Evolutionary conservation across 2,329 filamentous ascomycete species (phyloP).

Genomic region (Beauveria medogensis): DNA sequence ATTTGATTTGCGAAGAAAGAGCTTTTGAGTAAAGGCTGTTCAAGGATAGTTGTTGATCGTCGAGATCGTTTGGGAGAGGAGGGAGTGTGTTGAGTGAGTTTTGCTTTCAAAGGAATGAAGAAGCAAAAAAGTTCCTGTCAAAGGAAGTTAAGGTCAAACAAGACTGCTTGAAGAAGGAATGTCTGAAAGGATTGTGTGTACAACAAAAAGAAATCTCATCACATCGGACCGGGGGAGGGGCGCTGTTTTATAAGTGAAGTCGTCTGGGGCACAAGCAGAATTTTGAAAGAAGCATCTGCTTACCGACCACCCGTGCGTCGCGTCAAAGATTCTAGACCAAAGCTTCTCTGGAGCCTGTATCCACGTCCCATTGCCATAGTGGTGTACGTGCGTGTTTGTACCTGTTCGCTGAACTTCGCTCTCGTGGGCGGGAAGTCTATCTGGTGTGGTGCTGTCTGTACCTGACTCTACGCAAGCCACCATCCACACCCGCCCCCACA

Average conservation of each 20-base stretch:
- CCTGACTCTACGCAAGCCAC: constrained; percentile 9
- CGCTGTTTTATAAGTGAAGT: constrained; percentile 5
- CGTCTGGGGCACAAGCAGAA: neutral
- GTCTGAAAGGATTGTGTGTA: constrained; percentile 6
- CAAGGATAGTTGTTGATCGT: constrained; percentile 14
- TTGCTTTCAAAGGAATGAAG: constrained; percentile 14
- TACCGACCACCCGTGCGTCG: constrained; percentile 1
- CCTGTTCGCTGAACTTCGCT: neutral
- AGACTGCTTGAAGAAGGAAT: constrained; percentile 6
- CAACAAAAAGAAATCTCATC: neutral
- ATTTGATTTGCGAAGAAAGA: constrained; percentile 15
- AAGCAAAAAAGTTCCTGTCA: constrained; percentile 10
- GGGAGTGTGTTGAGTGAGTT: constrained; percentile 11
- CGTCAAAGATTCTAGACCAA: constrained; percentile 10
- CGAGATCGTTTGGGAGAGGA: constrained; percentile 12
- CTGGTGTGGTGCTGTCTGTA: constrained; percentile 3
- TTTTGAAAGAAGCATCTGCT: constrained; percentile 4
- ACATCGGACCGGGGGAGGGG: constrained; percentile 5
- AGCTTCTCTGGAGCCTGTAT: neutral
- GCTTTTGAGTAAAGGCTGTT: neutral
- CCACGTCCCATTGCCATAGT: neutral
- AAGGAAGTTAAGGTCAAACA: constrained; percentile 11
- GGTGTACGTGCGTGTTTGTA: neutral
- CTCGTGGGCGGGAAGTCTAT: constrained; percentile 4
- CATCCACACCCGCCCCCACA: neutral